These are phyloP conservation scores for Naegleria lovaniensis DNA, from an alignment of 208 protist genomes.

Conservation along the genomic window DNA sequence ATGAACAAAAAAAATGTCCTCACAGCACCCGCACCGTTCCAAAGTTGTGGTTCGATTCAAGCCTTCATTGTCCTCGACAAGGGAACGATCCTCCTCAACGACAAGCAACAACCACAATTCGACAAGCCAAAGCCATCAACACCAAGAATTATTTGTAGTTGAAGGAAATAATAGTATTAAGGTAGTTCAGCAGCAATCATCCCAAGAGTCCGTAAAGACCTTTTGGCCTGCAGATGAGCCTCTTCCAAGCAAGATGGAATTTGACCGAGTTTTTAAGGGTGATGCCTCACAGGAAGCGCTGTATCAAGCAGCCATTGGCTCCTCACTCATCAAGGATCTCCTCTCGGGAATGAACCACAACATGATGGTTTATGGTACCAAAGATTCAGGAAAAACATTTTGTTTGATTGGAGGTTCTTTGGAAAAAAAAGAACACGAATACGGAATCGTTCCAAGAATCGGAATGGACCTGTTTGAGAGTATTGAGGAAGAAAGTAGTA, in stretches of 20 bases:
- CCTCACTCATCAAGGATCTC: not conserved
- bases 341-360: not conserved
- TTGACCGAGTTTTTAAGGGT: not conserved
- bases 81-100: too few species aligned
- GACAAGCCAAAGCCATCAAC: too few species aligned
- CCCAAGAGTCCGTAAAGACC: too few species aligned
- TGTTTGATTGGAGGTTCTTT: conserved; percentile 20
- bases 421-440: not conserved
- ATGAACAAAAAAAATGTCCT: too few species aligned
- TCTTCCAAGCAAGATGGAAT: not conserved
- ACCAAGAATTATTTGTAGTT: not conserved
- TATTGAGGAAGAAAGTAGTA: not conserved
- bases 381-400: not conserved
- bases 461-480: not conserved
- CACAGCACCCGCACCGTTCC: too few species aligned
- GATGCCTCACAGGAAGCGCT: not conserved
- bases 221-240: too few species aligned
- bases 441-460: not conserved
- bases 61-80: too few species aligned
- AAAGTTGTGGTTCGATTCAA: too few species aligned
- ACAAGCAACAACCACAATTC: too few species aligned
- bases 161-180: not conserved
- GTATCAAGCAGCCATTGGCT: not conserved
- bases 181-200: not conserved
- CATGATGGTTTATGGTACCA: not conserved